Conservation (phyloP, 306 rosid species). For the Cicer judaicum region DNA sequence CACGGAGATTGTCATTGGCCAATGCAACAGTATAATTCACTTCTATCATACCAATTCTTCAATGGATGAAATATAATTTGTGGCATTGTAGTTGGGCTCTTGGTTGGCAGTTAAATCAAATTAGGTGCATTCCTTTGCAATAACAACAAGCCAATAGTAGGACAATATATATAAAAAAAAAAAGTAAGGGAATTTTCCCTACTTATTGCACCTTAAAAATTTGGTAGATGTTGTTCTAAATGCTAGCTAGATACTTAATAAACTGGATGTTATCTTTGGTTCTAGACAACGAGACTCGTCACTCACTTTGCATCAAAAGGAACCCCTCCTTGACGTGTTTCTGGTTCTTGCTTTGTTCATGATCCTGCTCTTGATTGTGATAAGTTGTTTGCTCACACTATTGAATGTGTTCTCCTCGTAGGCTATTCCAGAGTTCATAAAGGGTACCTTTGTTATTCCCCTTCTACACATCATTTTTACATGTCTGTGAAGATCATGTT, state of each 20-base stretch:
- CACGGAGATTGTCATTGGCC: conserved; percentile 11
- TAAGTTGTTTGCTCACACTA: neutral
- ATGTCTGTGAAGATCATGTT: neutral
- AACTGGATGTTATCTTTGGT: conserved; percentile 9
- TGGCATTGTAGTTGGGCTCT: conserved; percentile 18
- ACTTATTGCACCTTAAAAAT: neutral
- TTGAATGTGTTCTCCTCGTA: neutral
- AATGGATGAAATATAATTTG: conserved; percentile 11
- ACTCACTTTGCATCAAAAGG: neutral
- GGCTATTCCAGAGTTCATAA: conserved; percentile 11
- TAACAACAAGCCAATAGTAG: neutral
- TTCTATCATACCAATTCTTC: conserved; percentile 21
- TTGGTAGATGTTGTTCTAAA: neutral
- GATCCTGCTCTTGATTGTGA: neutral
- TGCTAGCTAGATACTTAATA: neutral
- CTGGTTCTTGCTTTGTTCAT: neutral
- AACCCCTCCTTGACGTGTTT: neutral
- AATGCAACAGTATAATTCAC: conserved; percentile 34
- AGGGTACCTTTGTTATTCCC: neutral
- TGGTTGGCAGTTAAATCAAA: conserved; percentile 24
- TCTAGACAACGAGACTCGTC: neutral
- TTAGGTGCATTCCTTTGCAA: conserved; percentile 26
- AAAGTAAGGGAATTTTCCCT: conserved; percentile 5
- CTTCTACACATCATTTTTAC: neutral
- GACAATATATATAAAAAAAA: neutral